Base-by-base conservation (phyloP, 345 rosid species). In the Erodium maritimum region DNA sequence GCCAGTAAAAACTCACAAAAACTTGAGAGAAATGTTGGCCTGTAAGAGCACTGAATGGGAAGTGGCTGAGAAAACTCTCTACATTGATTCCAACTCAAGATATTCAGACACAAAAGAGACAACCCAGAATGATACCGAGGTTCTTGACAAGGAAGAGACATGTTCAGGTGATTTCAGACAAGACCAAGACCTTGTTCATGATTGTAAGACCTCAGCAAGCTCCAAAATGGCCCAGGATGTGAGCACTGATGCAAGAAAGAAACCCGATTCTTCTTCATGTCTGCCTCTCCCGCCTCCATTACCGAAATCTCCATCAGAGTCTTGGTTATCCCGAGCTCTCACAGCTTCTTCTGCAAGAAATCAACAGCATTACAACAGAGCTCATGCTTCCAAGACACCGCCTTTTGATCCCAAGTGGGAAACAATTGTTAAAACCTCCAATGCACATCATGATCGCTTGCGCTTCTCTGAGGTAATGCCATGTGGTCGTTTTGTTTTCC, bases 231-330 rank as follows among this genome's bases (percentile, higher is more conserved):
- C 63, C 56, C 52, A 23, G 37, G 69, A 56, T 64, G 52, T 67
- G 57, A 59, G 75, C 23, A 24, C 61, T 53, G 57, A 37, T 54
- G 71, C 37, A 33, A 24, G 68, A 63, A 67, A 56, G 65, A 22
- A 67, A 57, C 13, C 21, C 19, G 74, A 61, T 55, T 17, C 48
- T n/a, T 21, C 63, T 55, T 64, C 70, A 23, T 56, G 66, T n/a
- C 67, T 75, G 57, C 86, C 72, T 69, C 75, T 73, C 23, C 77
- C 88, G 56, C 88, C 75, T 59, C 84, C 88, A 60, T 62, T 77
- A 50, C 96, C 95, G 64, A 81, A 84, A 54, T 83, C 95, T 68
- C 98, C 98, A 19, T 75, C 98, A 17, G 96, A 91, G 60, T 88
- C 98, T 23, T 91, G 98, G 98, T 70, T 91, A 57, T 76, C 67